Evolutionary conservation across 495 filamentous ascomycete species (phyloP).

Genomic region (Penicillium pulvis): DNA sequence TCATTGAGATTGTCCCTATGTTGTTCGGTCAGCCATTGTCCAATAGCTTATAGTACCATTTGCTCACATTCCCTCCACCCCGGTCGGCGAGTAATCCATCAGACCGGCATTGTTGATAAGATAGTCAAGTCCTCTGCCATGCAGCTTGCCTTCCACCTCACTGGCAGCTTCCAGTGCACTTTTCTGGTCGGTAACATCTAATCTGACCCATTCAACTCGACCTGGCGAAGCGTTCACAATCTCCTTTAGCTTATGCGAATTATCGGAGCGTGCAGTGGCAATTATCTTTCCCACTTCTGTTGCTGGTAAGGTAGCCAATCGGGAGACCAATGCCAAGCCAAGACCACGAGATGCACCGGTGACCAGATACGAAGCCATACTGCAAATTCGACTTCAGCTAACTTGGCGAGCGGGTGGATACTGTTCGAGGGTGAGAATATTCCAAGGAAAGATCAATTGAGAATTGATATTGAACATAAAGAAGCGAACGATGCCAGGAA

Average conservation of each 20-base stretch:
- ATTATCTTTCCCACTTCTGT: constrained; percentile 38
- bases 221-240: constrained; percentile 21
- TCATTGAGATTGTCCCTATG: constrained; percentile 38
- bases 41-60: background rate
- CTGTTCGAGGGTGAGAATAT: background rate
- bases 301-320: constrained; percentile 28
- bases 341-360: constrained; percentile 55
- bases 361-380: constrained; percentile 33
- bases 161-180: constrained; percentile 45
- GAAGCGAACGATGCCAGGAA: too few relatives aligned
- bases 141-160: constrained; percentile 35
- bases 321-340: constrained; percentile 50
- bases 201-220: constrained; percentile 45
- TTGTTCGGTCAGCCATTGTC: background rate
- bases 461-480: background rate
- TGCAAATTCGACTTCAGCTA: background rate
- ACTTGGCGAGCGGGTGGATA: background rate
- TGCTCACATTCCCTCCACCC: constrained; percentile 38
- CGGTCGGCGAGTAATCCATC: constrained; percentile 21
- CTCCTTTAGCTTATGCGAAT: constrained; percentile 30
- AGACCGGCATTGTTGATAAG: constrained; percentile 56
- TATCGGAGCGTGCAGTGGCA: constrained; percentile 37
- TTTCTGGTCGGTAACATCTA: constrained; percentile 46
- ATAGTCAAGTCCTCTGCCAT: constrained; percentile 49
- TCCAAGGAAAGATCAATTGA: background rate